Evolutionary conservation across 345 rosid genomes (phyloP).

Genomic region (Trapa incisa): DNA sequence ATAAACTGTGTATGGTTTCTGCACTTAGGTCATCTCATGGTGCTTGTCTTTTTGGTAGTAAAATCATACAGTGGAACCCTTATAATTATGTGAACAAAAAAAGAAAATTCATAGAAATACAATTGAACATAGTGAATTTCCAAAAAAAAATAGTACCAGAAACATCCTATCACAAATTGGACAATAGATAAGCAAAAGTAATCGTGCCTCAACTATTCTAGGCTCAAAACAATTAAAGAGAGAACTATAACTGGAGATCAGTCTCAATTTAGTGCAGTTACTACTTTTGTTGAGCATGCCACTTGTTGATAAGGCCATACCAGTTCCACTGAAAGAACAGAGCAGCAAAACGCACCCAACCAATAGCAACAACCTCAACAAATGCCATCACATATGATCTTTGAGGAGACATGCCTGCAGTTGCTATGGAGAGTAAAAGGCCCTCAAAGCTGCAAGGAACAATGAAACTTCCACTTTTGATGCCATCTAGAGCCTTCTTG

Average conservation of each 20-base stretch:
- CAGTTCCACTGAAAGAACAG: conserved; percentile 66
- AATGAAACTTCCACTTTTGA: conserved; percentile 50
- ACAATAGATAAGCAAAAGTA: too few species aligned
- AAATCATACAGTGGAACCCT: too few species aligned
- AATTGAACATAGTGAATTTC: too few species aligned
- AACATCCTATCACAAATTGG: too few species aligned
- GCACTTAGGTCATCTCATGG: too few species aligned
- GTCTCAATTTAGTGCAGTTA: conserved; percentile 8
- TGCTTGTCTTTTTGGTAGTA: too few species aligned
- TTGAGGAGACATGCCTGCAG: conserved; percentile 75
- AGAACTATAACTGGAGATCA: background rate
- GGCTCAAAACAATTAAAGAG: background rate
- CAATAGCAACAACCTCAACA: conserved; percentile 46
- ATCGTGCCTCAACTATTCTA: too few species aligned
- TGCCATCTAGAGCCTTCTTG: conserved; percentile 52
- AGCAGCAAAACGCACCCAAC: conserved; percentile 36
- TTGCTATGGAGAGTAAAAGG: conserved; percentile 38
- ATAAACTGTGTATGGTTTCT: too few species aligned
- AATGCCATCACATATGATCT: conserved; percentile 62
- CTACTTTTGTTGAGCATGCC: conserved; percentile 19
- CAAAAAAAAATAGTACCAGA: too few species aligned
- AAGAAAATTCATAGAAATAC: too few species aligned
- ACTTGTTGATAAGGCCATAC: conserved; percentile 49
- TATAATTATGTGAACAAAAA: too few species aligned
- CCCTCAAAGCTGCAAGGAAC: conserved; percentile 76